Percentiles rank a stretch among this genome's conserved stretches.
phyloP scores from a whole-genome alignment of 148 eudicot species.

The Cornus kousa region DNA sequence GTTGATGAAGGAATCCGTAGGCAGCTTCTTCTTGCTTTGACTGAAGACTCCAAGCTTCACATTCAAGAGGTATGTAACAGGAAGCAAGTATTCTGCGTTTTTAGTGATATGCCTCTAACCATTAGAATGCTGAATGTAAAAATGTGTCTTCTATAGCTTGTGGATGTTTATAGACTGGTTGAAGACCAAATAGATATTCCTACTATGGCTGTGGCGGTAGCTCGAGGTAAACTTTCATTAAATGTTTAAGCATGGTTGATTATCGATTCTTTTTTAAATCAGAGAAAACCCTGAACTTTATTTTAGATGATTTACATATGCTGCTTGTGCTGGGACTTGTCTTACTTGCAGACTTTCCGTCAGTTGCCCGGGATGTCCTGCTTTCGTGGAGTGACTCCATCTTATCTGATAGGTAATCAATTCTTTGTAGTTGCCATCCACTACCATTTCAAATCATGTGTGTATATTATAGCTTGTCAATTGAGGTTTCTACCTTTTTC shows the following conservation, averaged over 20 bases:
- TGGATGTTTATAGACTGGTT: conserved; percentile 84
- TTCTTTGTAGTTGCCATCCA: background rate
- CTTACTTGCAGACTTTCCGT: conserved; percentile 64
- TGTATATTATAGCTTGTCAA: background rate
- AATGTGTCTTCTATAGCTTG: conserved; percentile 46
- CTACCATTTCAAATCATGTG: background rate
- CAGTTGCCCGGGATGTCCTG: conserved; percentile 74
- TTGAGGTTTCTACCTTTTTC: background rate
- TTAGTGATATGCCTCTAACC: background rate
- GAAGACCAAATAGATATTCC: conserved; percentile 91
- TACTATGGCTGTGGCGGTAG: conserved; percentile 68
- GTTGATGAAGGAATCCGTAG: conserved; percentile 89
- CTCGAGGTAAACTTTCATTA: conserved; percentile 54
- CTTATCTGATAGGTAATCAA: conserved; percentile 48
- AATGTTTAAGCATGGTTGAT: background rate
- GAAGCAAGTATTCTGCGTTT: background rate
- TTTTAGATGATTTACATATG: background rate
- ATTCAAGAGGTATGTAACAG: conserved; percentile 66
- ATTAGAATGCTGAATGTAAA: background rate
- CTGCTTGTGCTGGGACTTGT: background rate
- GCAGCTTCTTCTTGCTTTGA: conserved; percentile 88
- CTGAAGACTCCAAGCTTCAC: conserved; percentile 98
- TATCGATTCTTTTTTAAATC: background rate
- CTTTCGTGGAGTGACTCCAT: conserved; percentile 89
- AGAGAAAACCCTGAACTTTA: background rate